Conservation (phyloP, 257 asterid genomes). For the Primulina huaijiensis region DNA sequence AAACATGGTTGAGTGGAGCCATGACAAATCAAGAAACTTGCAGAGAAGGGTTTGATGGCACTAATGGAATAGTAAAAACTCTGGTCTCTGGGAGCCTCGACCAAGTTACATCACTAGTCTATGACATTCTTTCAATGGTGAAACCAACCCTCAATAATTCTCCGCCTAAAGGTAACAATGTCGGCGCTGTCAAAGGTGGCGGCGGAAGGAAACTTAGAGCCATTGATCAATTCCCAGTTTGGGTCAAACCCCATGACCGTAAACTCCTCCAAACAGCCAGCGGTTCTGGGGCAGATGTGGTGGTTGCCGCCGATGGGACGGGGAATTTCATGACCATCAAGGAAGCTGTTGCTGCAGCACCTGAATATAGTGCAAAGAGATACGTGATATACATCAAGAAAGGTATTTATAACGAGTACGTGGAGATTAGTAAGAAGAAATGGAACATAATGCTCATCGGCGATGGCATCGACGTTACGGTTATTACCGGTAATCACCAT, state of each 20-base stretch:
- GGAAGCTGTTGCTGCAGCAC: constrained; percentile 49
- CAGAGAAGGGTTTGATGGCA: constrained; percentile 57
- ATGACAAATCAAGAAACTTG: constrained; percentile 54
- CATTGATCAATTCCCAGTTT: constrained; percentile 36
- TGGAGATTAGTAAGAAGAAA: constrained; percentile 58
- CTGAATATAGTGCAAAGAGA: constrained; percentile 37
- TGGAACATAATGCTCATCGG: constrained; percentile 65
- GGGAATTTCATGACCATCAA: constrained; percentile 42
- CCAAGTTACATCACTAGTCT: constrained; percentile 44
- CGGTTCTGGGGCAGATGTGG: constrained; percentile 34
- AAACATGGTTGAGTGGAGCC: constrained; percentile 57
- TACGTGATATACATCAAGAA: constrained; percentile 49
- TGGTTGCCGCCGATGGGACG: constrained; percentile 61
- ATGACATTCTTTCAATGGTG: constrained; percentile 50
- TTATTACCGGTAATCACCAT: constrained; percentile 56
- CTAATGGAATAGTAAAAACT: constrained; percentile 42
- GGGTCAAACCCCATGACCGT: constrained; percentile 42
- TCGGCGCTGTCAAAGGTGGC: not conserved
- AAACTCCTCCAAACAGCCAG: constrained; percentile 36
- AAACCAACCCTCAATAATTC: constrained; percentile 27
- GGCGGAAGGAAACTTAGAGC: constrained; percentile 39
- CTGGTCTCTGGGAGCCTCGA: constrained; percentile 50
- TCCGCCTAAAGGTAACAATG: constrained; percentile 2
- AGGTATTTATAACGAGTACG: constrained; percentile 54
- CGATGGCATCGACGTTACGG: constrained; percentile 60